Evolutionary conservation across 2,329 filamentous ascomycete species (phyloP).

Genomic region (Clonostachys byssicola): DNA sequence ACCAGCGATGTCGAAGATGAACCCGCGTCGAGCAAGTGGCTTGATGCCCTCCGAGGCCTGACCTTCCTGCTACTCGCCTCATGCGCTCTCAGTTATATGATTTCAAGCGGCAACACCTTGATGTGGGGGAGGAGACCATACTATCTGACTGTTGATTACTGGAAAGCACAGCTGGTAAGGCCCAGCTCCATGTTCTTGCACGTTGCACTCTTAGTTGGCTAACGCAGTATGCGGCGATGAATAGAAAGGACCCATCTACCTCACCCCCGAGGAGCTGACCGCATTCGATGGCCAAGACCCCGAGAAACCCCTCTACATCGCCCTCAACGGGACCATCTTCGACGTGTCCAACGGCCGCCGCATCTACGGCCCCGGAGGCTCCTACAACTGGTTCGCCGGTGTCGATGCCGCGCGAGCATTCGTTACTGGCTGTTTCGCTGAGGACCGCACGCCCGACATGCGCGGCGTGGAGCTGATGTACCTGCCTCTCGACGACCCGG

Average conservation of each 20-base stretch:
- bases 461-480: slow-evolving; percentile 86
- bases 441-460: slow-evolving; percentile 80
- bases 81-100: slow-evolving; percentile 69
- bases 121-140: slow-evolving; percentile 63
- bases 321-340: slow-evolving; percentile 83
- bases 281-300: slow-evolving; percentile 75
- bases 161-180: slow-evolving; percentile 59
- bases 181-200: not conserved
- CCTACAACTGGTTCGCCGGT: slow-evolving; percentile 84
- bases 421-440: slow-evolving; percentile 87
- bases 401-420: slow-evolving; percentile 83
- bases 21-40: slow-evolving; percentile 47
- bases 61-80: slow-evolving; percentile 63
- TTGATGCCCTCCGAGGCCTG: slow-evolving; percentile 68
- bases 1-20: slow-evolving; percentile 49
- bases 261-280: slow-evolving; percentile 73
- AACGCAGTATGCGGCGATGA: not conserved
- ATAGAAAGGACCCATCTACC: slow-evolving; percentile 55
- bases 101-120: slow-evolving; percentile 66
- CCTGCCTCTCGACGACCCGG: slow-evolving; percentile 58
- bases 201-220: not conserved
- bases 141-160: slow-evolving; percentile 53
- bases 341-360: slow-evolving; percentile 68
- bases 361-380: slow-evolving; percentile 79
- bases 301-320: slow-evolving; percentile 78